phyloP scores from a whole-genome alignment of 805 yeast genomes.

The Cyberlindnera euphorbiae region DNA sequence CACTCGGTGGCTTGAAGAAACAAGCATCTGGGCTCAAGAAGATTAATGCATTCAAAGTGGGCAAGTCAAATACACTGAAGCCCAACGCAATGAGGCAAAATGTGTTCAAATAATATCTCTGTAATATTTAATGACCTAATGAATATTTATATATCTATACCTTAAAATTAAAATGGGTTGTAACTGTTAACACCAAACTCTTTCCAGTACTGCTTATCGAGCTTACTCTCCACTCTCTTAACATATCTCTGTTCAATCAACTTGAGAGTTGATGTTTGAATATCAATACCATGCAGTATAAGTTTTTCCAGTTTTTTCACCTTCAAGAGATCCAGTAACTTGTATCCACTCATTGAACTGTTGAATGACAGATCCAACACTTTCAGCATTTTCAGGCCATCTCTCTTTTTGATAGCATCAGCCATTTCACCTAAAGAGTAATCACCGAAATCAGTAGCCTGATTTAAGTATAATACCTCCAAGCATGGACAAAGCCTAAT shows the following conservation, averaged over 20 bases:
- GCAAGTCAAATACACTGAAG: constrained; percentile 9
- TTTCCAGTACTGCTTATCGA: constrained; percentile 22
- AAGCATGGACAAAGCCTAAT: constrained; percentile 14
- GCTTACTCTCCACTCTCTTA: constrained; percentile 17
- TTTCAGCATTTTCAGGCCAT: constrained; percentile 6
- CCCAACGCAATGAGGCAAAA: constrained; percentile 14
- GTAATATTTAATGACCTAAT: no score
- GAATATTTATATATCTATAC: no score
- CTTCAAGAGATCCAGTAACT: constrained; percentile 19
- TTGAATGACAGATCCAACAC: constrained; percentile 24
- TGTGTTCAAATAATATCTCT: constrained; percentile 12
- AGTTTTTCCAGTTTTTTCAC: constrained; percentile 10
- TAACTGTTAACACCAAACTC: constrained; percentile 22
- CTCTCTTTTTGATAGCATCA: constrained; percentile 5
- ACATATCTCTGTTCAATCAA: constrained; percentile 15
- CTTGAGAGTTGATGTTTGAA: constrained; percentile 17
- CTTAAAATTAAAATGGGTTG: constrained; percentile 18
- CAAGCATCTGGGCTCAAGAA: constrained; percentile 9
- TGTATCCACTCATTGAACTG: constrained; percentile 19
- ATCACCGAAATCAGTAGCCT: constrained; percentile 23
- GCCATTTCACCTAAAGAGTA: constrained; percentile 16
- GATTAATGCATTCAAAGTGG: constrained; percentile 19
- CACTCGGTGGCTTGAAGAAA: constrained; percentile 15
- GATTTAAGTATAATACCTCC: constrained; percentile 19
- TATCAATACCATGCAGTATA: constrained; percentile 21